Evolutionary conservation across 2,329 filamentous ascomycete species (phyloP).

Genomic region (Talaromyces islandicus): DNA sequence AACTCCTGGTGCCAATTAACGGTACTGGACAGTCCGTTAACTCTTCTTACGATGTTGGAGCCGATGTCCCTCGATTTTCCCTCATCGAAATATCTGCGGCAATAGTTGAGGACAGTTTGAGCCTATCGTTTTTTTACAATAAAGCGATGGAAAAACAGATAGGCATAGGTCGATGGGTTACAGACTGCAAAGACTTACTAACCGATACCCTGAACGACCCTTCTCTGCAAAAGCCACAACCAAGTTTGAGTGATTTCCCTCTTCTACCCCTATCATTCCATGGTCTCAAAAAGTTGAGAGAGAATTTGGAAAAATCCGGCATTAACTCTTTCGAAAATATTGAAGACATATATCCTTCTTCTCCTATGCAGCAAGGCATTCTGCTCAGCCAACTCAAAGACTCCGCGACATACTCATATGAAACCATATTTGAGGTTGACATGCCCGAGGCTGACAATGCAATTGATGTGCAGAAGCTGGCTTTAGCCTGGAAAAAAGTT

Average conservation of each 20-base stretch:
- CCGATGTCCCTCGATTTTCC: conserved; percentile 12
- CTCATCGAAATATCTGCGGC: conserved; percentile 13
- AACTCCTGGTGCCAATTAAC: conserved; percentile 11
- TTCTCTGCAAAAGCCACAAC: not conserved
- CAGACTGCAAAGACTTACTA: conserved; percentile 7
- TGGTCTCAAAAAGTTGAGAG: conserved; percentile 3
- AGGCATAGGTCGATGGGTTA: conserved; percentile 10
- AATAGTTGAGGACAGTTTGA: conserved; percentile 10
- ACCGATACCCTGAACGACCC: not conserved
- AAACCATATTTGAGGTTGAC: conserved; percentile 13
- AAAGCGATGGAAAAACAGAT: conserved; percentile 8
- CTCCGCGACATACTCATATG: conserved; percentile 14
- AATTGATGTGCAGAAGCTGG: conserved; percentile 11
- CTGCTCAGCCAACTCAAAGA: conserved; percentile 18
- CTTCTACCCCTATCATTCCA: conserved; percentile 17
- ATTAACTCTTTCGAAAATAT: conserved; percentile 14
- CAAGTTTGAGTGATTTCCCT: conserved; percentile 14
- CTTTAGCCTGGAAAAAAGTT: conserved; percentile 14
- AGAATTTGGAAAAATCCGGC: conserved; percentile 4
- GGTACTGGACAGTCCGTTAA: conserved; percentile 10
- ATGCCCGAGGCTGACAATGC: conserved; percentile 2
- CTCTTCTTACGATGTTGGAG: conserved; percentile 5
- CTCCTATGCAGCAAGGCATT: conserved; percentile 21
- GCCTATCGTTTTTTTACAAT: conserved; percentile 12
- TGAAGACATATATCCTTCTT: conserved; percentile 19